Evolutionary conservation across 1,284 basidiomycete genomes (phyloP), one percentile per base, ranked within the genome.

Genomic region (Sutorius eximius): DNA sequence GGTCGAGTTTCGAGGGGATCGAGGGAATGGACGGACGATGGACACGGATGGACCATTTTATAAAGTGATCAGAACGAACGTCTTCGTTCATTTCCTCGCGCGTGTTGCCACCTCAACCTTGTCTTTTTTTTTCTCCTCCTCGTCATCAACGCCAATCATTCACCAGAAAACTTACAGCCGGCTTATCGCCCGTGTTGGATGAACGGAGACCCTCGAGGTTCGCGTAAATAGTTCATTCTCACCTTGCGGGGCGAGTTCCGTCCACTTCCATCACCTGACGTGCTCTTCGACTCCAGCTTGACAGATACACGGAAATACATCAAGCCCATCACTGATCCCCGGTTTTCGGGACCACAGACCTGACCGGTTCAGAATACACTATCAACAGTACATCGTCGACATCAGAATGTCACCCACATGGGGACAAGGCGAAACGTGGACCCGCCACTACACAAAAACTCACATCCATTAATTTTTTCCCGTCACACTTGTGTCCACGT

Each of bases 21-120:
- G 13, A 3, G 45, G 24, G 12, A 2, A 20, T 47, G 24, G 27
- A 29, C 38, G 11, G 4, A 10, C 9, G 4, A 18, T 8, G 60
- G 49, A 40, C 49, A 51, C 56, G 45, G 53, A n/a, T 32, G 58
- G 56, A 52, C 36, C 63, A 67, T 71, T 70, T 70, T 71, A 67
- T 62, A 63, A 64, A 49, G 51, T 68, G 59, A 68, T 60, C 56
- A 60, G 64, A 56, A 63, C 63, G 38, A 61, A 69, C 66, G 33
- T 53, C 57, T 63, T 61, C 49, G 61, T 51, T 56, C 59, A 18
- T 16, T 24, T 24, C 22, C 45, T 24, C 55, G 61, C 60, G 68
- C 67, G 63, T 69, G 45, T 20, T 5, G 32, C 20, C 20, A 16
- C 11, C 37, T 24, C 24, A 27, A 13, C 0, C 22, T 27, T 24